Conservation (phyloP, 352 stramenopile genomes). For the Globisporangium abappressorium region DNA sequence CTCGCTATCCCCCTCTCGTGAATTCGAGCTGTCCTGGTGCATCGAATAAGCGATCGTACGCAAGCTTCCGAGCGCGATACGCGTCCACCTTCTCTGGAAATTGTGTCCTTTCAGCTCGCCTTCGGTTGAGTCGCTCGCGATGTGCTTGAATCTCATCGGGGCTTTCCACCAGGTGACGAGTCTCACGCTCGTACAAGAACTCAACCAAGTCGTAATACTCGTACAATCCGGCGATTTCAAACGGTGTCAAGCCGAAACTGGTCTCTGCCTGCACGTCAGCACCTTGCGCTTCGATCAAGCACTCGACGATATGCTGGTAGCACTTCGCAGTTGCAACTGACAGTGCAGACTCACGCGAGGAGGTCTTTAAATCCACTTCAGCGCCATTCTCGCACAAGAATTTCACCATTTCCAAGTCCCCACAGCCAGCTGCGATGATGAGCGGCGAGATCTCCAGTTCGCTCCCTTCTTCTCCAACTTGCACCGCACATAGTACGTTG, state of each 20-base stretch:
- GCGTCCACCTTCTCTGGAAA: neutral
- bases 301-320: neutral
- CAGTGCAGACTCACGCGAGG: neutral
- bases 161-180: neutral
- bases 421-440: slow-evolving; percentile 1
- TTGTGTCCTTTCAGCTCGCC: neutral
- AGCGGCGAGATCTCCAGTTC: slow-evolving; percentile 3
- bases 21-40: neutral
- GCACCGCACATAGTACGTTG: neutral
- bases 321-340: neutral
- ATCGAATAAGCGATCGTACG: neutral
- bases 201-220: neutral
- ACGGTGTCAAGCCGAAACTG: neutral
- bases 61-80: neutral
- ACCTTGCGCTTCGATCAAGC: neutral
- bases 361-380: neutral
- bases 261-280: neutral
- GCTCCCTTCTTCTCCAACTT: neutral
- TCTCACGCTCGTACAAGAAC: neutral
- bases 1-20: neutral
- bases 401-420: neutral
- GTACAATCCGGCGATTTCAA: neutral
- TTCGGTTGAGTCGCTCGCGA: neutral
- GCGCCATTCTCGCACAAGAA: neutral
- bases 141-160: neutral